Evolutionary conservation across 441 rosid species (phyloP), one percentile per base, ranked within the genome.

Genomic region (Eutrema salsugineum): DNA sequence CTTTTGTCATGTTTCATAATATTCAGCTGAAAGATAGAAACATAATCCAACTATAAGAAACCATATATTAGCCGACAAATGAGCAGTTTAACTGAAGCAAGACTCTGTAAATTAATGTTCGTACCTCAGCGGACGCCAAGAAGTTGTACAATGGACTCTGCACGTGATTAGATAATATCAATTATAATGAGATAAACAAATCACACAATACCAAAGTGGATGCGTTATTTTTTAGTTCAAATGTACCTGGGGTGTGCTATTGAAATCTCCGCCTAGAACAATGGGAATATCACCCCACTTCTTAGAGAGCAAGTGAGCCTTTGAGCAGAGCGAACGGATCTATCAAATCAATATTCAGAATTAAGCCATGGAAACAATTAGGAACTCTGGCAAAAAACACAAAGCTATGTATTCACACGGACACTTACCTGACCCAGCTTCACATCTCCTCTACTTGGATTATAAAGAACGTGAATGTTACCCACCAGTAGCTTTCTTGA

Each of bases 91-190:
- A 54, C 60, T 53, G 62, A 67, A 39, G 6, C 55, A 57, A 51
- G 60, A 66, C 49, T 1, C 30, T 19, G 57, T 49, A 44, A 33
- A n/a, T n/a, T n/a, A n/a, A 48, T 4, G 11, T 7, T 17, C 47
- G n/a, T 48, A 89, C 95, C 88, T 91, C 79, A 28, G 97, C 87
- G 71, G 83, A 80, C 2, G 89, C 78, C 75, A 91, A 77, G 83
- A 89, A 91, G 68, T 84, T 81, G 81, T 91, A 91, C 61, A 91
- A 78, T 48, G 93, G 84, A 81, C 95, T 84, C 97, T 91, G 93
- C 75, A 64, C 63, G 71, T 33, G 61, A 72, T 67, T 10, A 68
- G 19, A 61, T 71, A 60, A 39, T 60, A 74, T 64, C 30, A 39
- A 32, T n/a, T n/a, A 33, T 3, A 27, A 16, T 56, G 48, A 38